phyloP scores from a whole-genome alignment of 352 stramenopile genomes.

The Globisporangium mamillatum region DNA sequence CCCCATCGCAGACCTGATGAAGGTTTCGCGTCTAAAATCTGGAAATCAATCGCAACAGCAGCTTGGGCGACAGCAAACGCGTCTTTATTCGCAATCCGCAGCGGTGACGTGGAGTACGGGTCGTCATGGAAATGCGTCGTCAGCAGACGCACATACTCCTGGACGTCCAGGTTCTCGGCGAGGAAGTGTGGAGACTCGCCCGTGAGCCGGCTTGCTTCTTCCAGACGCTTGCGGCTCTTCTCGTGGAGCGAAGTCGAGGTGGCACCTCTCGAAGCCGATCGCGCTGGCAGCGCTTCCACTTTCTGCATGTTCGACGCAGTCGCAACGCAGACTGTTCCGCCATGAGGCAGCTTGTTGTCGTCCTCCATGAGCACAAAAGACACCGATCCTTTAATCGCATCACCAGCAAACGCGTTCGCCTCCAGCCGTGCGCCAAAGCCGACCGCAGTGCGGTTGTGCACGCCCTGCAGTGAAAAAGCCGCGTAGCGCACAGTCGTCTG shows the following conservation, averaged over 20 bases:
- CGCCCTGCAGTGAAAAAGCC: slow-evolving; percentile 65
- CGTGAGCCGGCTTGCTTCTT: slow-evolving; percentile 37
- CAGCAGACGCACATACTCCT: slow-evolving; percentile 59
- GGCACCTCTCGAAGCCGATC: slow-evolving; percentile 7
- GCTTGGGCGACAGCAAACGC: slow-evolving; percentile 53
- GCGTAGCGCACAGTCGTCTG: slow-evolving; percentile 54
- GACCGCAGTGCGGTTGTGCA: slow-evolving; percentile 40
- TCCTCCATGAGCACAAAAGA: slow-evolving; percentile 65
- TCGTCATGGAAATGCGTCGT: slow-evolving; percentile 60
- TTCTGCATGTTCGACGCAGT: slow-evolving; percentile 69
- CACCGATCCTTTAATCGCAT: slow-evolving; percentile 62
- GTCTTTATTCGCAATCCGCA: slow-evolving; percentile 46
- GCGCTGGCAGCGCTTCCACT: slow-evolving; percentile 31
- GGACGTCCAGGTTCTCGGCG: slow-evolving; percentile 34
- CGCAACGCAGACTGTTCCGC: slow-evolving; percentile 52
- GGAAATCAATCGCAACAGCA: slow-evolving; percentile 50
- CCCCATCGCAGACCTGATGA: slow-evolving; percentile 83
- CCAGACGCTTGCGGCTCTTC: slow-evolving; percentile 36
- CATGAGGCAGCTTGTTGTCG: slow-evolving; percentile 21
- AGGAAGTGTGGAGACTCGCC: slow-evolving; percentile 41
- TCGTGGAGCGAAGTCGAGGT: slow-evolving; percentile 22
- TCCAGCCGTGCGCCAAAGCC: slow-evolving; percentile 59
- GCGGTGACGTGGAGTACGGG: slow-evolving; percentile 31
- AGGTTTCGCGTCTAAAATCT: slow-evolving; percentile 79
- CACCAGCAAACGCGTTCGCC: slow-evolving; percentile 41